Conservation (phyloP, 2,329 filamentous ascomycete species). For the Verticillium zaregamsianum region DNA sequence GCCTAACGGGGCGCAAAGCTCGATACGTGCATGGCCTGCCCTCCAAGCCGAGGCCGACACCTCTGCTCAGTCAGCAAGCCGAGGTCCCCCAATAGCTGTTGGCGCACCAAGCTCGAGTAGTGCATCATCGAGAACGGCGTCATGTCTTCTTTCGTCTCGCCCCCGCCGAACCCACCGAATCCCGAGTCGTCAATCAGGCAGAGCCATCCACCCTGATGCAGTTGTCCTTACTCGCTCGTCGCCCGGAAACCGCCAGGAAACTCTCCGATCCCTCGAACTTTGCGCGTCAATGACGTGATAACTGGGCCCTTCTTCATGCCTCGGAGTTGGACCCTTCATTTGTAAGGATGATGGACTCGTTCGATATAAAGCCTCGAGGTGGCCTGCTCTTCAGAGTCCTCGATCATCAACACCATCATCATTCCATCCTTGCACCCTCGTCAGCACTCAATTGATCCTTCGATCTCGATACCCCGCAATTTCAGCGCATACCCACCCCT, state of each 20-base stretch:
- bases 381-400: not conserved
- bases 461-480: slow-evolving; percentile 2
- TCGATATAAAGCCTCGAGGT: not conserved
- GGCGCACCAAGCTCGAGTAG: not conserved
- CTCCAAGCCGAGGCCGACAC: not conserved
- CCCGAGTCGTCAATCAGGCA: not conserved
- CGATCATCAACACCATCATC: not conserved
- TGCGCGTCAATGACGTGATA: not conserved
- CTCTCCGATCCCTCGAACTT: not conserved
- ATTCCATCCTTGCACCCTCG: not conserved
- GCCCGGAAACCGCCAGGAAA: not conserved
- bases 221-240: not conserved
- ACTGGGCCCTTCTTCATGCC: not conserved
- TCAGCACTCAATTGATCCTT: not conserved
- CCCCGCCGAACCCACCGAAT: not conserved
- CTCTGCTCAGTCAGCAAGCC: not conserved
- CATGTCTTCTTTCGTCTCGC: not conserved
- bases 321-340: not conserved
- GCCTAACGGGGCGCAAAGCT: not conserved
- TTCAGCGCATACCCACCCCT: not conserved
- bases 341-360: not conserved
- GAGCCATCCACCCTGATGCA: not conserved
- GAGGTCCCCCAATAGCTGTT: not conserved
- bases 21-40: not conserved
- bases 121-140: not conserved